Evolutionary conservation across 192 early-diverging fungal genomes (phyloP).

Genomic region (Umbelopsis vinacea): DNA sequence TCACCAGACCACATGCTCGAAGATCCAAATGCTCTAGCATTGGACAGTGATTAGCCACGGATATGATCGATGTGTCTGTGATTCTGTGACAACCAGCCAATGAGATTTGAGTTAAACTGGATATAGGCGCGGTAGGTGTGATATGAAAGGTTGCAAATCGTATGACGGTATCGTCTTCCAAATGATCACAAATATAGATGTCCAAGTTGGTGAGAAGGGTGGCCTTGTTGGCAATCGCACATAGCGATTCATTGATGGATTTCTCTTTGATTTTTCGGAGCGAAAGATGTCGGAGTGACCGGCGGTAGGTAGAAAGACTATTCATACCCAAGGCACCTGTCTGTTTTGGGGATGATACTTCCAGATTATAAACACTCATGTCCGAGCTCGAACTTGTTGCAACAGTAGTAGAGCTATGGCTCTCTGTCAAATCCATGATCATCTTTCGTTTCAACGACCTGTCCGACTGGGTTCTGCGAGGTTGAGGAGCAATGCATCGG

Average conservation of each 20-base stretch:
- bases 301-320: constrained; percentile 3
- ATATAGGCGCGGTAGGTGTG: constrained; percentile 35
- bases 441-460: constrained; percentile 14
- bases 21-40: constrained; percentile 49
- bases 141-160: constrained; percentile 40
- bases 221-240: constrained; percentile 26
- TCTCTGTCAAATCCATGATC: neutral
- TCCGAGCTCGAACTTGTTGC: neutral
- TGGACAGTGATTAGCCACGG: constrained; percentile 48
- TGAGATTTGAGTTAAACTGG: constrained; percentile 45
- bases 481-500: constrained; percentile 8
- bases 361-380: neutral
- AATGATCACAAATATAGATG: constrained; percentile 58
- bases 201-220: constrained; percentile 45
- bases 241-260: constrained; percentile 33
- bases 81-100: constrained; percentile 55
- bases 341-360: neutral
- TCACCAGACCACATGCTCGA: constrained; percentile 48
- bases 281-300: constrained; percentile 25
- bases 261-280: constrained; percentile 44
- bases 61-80: constrained; percentile 45
- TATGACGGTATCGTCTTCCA: constrained; percentile 45
- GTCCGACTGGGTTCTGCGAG: constrained; percentile 10
- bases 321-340: neutral
- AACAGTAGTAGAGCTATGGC: neutral